These are phyloP conservation scores for Periconia sp. DNA, from an alignment of 2,329 filamentous ascomycete species.

Conservation along the genomic window DNA sequence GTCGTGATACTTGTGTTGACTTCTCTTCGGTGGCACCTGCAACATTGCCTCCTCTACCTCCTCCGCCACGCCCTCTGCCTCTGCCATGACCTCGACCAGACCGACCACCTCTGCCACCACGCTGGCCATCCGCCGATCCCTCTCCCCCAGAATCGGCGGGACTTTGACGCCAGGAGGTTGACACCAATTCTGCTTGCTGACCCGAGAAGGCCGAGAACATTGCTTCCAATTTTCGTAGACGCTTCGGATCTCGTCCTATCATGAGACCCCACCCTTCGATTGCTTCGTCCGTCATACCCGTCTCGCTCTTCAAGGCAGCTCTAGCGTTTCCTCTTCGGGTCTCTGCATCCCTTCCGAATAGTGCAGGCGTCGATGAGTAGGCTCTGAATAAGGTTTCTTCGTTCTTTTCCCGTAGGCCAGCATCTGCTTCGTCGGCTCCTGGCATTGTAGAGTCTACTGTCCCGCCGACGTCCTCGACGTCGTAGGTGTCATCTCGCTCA, in stretches of 20 bases:
- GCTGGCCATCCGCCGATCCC: constrained; percentile 47
- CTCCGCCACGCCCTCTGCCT: constrained; percentile 41
- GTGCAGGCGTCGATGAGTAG: constrained; percentile 67
- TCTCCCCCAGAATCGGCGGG: constrained; percentile 62
- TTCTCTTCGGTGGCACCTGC: constrained; percentile 71
- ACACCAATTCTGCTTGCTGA: constrained; percentile 67
- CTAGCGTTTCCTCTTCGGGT: constrained; percentile 71
- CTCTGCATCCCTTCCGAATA: constrained; percentile 74
- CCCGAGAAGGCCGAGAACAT: constrained; percentile 71
- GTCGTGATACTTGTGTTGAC: constrained; percentile 72
- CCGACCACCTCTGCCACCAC: constrained; percentile 55
- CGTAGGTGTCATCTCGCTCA: constrained; percentile 96
- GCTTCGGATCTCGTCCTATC: constrained; percentile 74
- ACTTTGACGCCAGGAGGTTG: constrained; percentile 66
- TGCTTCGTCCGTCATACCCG: constrained; percentile 89
- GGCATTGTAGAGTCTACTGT: constrained; percentile 71
- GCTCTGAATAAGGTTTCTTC: constrained; percentile 77
- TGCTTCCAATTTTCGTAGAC: constrained; percentile 72
- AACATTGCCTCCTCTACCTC: constrained; percentile 58
- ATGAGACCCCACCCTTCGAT: constrained; percentile 95
- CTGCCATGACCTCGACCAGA: constrained; percentile 43
- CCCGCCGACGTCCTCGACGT: constrained; percentile 88
- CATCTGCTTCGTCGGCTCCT: constrained; percentile 59
- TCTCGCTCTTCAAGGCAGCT: constrained; percentile 71
- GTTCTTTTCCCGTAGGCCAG: constrained; percentile 61